Base-by-base conservation (phyloP, 2,329 filamentous ascomycete genomes). In the Colletotrichum sojae region DNA sequence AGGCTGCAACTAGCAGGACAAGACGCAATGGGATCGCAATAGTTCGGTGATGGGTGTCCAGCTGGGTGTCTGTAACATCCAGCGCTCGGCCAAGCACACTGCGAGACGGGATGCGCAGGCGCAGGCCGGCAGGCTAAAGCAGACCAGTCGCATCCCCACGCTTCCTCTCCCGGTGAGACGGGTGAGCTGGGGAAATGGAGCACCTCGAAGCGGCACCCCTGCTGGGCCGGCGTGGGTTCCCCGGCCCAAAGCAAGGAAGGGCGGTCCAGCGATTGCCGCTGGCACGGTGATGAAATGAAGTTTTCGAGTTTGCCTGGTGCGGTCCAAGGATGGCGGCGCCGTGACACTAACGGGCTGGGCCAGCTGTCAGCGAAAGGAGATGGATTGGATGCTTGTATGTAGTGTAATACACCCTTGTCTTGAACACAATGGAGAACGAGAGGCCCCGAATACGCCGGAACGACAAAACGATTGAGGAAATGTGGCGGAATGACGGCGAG, bases 281-380 rank as follows among this genome's bases (percentile, higher is more conserved):
- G 66, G 62, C 51, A 69, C 54, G 62, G 36, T 46, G 52, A 58
- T 46, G 43, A 52, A 66, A 69, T 66, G 62, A 66, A 49, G 43
- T 48, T 49, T 60, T 46, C 48, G 52, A 56, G 65, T 52, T 57
- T 58, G 52, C 53, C 43, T 18, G 52, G 39, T 16, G 25, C 27
- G 8, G 36, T 46, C 27, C 46, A 53, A 51, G 52, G 15, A 52
- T 53, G 46, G 53, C 25, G 53, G 39, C 20, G 65, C 53, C 45
- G 53, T 51, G 59, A 67, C 65, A 60, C 53, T 57, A 63, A 55
- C 40, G 53, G 60, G n/a, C 53, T 39, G 54, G 36, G 52, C n/a
- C 46, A 22, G n/a, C 39, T 46, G 45, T 25, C 15, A 12, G 48
- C 25, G 31, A 43, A 45, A 53, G 49, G 20, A 12, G 36, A n/a